Evolutionary conservation across 768 basidiomycete species (phyloP).

Genomic region (Lactarius indigo): DNA sequence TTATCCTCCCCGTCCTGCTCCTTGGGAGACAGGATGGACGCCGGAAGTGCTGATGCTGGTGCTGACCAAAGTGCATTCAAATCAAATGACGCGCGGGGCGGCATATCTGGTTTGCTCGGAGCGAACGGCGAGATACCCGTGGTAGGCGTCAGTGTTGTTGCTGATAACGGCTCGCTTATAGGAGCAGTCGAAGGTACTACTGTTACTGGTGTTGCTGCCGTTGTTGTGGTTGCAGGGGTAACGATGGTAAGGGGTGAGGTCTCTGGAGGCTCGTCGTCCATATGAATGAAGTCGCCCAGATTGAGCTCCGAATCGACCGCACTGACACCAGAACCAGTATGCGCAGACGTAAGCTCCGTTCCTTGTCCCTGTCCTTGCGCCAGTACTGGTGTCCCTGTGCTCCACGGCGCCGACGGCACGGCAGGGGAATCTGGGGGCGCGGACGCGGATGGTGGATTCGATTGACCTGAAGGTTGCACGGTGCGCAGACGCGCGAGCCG

Average conservation of each 20-base stretch:
- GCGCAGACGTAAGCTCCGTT: constrained; percentile 25
- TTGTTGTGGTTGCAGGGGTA: background rate
- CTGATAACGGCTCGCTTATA: constrained; percentile 13
- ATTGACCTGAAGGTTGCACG: constrained; percentile 25
- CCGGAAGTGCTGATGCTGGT: constrained; percentile 29
- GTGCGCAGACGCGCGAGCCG: constrained; percentile 53
- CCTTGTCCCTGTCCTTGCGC: constrained; percentile 38
- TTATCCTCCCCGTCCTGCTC: constrained; percentile 28
- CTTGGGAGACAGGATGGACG: constrained; percentile 6
- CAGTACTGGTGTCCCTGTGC: constrained; percentile 57
- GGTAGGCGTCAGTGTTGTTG: constrained; percentile 27
- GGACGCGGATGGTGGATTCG: constrained; percentile 39
- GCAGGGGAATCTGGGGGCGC: constrained; percentile 72
- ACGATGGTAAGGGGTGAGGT: background rate
- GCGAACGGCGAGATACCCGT: constrained; percentile 37
- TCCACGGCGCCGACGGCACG: constrained; percentile 48
- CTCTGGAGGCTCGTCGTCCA: constrained; percentile 27
- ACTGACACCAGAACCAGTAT: constrained; percentile 37
- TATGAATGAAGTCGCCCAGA: constrained; percentile 26
- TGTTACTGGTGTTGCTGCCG: background rate
- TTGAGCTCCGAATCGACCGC: constrained; percentile 22
- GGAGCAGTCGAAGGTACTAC: background rate
- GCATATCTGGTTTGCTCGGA: constrained; percentile 40
- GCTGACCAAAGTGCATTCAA: constrained; percentile 69
- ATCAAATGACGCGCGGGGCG: constrained; percentile 59